Percentiles rank a stretch among this genome's conserved stretches.
These are phyloP conservation scores for Leccinum aurantiacum DNA, from an alignment of 768 basidiomycete species.

Conservation along the genomic window DNA sequence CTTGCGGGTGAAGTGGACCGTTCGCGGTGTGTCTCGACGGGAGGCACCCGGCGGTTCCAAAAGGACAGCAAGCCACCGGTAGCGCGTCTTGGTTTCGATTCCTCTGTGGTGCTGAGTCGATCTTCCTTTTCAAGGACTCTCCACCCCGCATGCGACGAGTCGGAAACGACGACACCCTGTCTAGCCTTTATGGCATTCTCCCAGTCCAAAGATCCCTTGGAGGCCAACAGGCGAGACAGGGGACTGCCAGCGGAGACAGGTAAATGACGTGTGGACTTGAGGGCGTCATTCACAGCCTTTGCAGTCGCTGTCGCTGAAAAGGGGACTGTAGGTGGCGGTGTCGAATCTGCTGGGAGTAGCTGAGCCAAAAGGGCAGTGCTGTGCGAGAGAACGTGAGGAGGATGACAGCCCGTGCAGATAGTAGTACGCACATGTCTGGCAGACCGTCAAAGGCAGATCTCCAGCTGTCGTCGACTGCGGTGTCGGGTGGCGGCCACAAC, in stretches of 20 bases:
- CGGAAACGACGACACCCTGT: slow-evolving; percentile 43
- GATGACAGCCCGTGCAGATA: background rate
- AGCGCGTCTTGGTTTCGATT: slow-evolving; percentile 48
- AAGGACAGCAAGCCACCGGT: slow-evolving; percentile 69
- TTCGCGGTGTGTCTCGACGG: slow-evolving; percentile 22
- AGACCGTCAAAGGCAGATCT: slow-evolving; percentile 47
- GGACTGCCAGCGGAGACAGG: slow-evolving; percentile 59
- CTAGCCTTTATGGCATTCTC: slow-evolving; percentile 61
- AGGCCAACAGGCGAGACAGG: slow-evolving; percentile 63
- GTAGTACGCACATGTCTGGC: slow-evolving; percentile 56
- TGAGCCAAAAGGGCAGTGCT: slow-evolving; percentile 40
- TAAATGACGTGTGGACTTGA: slow-evolving; percentile 64
- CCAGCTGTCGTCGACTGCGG: slow-evolving; percentile 35
- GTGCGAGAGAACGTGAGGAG: background rate
- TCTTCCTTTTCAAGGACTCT: slow-evolving; percentile 61
- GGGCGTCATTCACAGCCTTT: slow-evolving; percentile 58
- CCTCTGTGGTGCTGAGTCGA: slow-evolving; percentile 31
- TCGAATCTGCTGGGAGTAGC: slow-evolving; percentile 51
- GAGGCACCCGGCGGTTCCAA: slow-evolving; percentile 51
- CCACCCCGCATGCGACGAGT: slow-evolving; percentile 69
- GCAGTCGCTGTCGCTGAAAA: slow-evolving; percentile 57
- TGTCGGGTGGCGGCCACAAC: slow-evolving; percentile 46
- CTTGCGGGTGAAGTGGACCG: slow-evolving; percentile 26
- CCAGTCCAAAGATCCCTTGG: slow-evolving; percentile 78
- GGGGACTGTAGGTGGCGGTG: slow-evolving; percentile 46